Conservation (phyloP, 1,284 basidiomycete genomes). For the Xerocomus nothofagi region DNA sequence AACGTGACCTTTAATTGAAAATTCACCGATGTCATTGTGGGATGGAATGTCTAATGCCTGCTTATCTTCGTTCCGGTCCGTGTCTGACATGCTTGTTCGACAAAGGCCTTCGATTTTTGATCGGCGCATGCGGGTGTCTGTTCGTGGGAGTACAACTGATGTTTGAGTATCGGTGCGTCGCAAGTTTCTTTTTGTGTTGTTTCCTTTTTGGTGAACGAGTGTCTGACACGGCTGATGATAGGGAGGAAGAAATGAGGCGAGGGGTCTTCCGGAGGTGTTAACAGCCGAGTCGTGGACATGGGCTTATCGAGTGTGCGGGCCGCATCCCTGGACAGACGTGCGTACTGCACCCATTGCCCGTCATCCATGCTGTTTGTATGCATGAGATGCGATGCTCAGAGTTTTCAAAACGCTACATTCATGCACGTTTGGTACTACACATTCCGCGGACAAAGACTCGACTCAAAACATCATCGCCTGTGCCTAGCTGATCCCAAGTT, state of each 20-base stretch:
- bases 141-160: slow-evolving; percentile 90
- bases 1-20: background rate
- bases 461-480: too few species aligned
- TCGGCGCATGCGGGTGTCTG: slow-evolving; percentile 61
- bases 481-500: background rate
- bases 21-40: background rate
- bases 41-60: background rate
- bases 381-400: background rate
- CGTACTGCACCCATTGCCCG: background rate
- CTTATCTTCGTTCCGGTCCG: background rate
- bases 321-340: background rate
- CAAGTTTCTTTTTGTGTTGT: slow-evolving; percentile 5
- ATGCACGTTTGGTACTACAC: background rate
- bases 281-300: background rate
- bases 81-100: background rate
- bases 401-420: background rate
- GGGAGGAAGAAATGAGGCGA: slow-evolving; percentile 50
- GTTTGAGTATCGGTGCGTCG: slow-evolving; percentile 84
- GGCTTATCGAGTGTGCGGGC: background rate
- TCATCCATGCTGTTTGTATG: background rate
- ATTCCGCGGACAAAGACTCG: background rate
- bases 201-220: background rate
- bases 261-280: slow-evolving; percentile 66
- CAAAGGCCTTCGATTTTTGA: slow-evolving; percentile 66
- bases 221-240: slow-evolving; percentile 22